Evolutionary conservation across 257 asterid species (phyloP), one percentile per base, ranked within the genome.

Genomic region (Fraxinus quadrangulata): DNA sequence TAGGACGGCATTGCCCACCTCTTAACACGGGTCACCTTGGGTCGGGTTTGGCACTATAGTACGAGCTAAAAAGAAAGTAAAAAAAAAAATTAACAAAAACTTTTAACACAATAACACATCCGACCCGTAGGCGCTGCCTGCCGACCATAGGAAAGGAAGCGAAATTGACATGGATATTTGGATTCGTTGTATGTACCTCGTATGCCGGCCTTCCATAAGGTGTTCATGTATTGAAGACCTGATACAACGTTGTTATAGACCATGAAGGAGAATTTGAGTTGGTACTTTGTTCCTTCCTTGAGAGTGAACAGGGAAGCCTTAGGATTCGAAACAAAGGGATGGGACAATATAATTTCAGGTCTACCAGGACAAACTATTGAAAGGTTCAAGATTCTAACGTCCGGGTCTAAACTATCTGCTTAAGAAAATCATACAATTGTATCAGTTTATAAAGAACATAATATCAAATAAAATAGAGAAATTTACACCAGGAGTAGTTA

Each of bases 271-370:
- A 89, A 86, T 70, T 84, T 84, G 83, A 87, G 79, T 24, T 85
- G 83, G 77, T 87, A 87, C 21, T 73, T 59, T 61, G 89, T 84
- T 40, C 89, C 92, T 71, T 89, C 94, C 73, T 87, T 89, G 16
- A 89, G 86, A 39, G 87, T 81, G 76, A 89, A 89, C 3, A 89
- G 89, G 56, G 84, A 83, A 39, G 86, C 89, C 83, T 86, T 89
- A 0, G 92, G 92, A 21, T 82, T 86, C 2, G 94, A 87, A 47
- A 75, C 73, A 65, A 87, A 87, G 4, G 92, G 92, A n/a, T 84
- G 86, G 0, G 83, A 33, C 66, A 87, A 65, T 13, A 33, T 73
- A 3, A 89, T 80, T 17, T 87, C 90, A 1, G 90, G 83, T 63
- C 94, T 71, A 19, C 81, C 91, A 0, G 87, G 88, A 34, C 89